A percentile compares a stretch with the other conserved stretches of the same genome.
These are phyloP conservation scores for Pseudogymnoascus pannorum DNA, from an alignment of 2,329 filamentous ascomycete genomes.

Conservation along the genomic window DNA sequence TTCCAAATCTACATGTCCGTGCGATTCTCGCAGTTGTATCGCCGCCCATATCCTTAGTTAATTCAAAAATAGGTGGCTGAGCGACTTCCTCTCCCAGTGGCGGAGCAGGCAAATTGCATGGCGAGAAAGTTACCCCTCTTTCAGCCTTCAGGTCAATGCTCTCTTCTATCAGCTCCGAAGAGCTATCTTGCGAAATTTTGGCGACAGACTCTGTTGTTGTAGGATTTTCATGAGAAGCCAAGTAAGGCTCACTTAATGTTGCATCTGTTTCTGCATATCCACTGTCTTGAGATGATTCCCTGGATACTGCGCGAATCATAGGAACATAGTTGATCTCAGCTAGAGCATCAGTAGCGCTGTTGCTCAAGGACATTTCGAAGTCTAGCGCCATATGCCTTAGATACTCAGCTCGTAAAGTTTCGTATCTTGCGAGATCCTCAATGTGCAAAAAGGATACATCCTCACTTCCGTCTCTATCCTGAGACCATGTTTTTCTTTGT, in stretches of 20 bases:
- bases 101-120: neutral
- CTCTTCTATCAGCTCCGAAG: neutral
- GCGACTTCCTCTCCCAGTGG: neutral
- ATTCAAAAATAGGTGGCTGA: neutral
- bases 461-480: neutral
- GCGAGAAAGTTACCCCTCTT: neutral
- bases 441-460: neutral
- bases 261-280: neutral
- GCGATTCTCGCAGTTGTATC: neutral
- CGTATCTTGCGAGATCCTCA: constrained; percentile 2
- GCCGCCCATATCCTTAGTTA: neutral
- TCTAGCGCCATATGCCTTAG: neutral
- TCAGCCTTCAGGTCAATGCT: neutral
- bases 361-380: neutral
- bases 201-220: neutral
- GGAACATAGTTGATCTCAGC: neutral
- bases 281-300: neutral
- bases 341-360: neutral
- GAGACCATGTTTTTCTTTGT: neutral
- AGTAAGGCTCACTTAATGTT: neutral
- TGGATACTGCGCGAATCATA: neutral
- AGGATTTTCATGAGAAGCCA: neutral
- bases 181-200: neutral
- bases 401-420: constrained; percentile 2
- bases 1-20: neutral